phyloP scores from a whole-genome alignment of 2,329 filamentous ascomycete genomes.

The Neonectria faginata region DNA sequence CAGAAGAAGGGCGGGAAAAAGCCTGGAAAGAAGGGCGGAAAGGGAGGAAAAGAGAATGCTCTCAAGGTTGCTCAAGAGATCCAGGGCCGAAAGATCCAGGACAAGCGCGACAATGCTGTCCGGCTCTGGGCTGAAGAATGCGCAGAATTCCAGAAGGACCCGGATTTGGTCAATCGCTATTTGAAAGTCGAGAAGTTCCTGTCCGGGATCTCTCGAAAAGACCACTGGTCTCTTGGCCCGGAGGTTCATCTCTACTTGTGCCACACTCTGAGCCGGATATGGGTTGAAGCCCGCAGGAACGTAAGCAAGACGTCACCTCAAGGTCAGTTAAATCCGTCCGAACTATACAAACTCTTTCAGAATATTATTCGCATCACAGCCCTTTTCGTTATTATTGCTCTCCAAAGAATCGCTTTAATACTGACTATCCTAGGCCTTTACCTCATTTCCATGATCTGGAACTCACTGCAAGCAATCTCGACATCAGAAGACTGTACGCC shows the following conservation, averaged over 20 bases:
- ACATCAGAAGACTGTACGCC: conserved; percentile 28
- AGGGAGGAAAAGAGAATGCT: conserved; percentile 52
- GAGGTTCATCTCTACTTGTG: conserved; percentile 54
- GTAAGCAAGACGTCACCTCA: background rate
- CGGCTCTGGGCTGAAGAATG: conserved; percentile 59
- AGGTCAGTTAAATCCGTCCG: conserved; percentile 11
- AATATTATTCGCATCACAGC: background rate
- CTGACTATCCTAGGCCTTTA: conserved; percentile 33
- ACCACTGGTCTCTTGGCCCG: conserved; percentile 44
- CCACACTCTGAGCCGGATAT: conserved; percentile 45
- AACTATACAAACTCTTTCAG: background rate
- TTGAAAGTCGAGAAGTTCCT: conserved; percentile 62
- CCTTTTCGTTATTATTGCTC: background rate
- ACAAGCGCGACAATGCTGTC: conserved; percentile 48
- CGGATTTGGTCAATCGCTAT: conserved; percentile 58
- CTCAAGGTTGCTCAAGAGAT: conserved; percentile 49
- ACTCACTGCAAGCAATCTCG: conserved; percentile 36
- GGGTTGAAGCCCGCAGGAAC: conserved; percentile 18
- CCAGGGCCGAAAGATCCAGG: conserved; percentile 49
- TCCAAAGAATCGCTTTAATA: background rate
- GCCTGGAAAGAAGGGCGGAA: conserved; percentile 39
- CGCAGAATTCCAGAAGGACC: conserved; percentile 60
- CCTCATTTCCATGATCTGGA: conserved; percentile 43
- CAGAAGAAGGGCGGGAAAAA: conserved; percentile 48
- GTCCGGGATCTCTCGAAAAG: conserved; percentile 51